Base-by-base conservation (phyloP, 2,329 filamentous ascomycete genomes). In the Metarhizium anisopliae region DNA sequence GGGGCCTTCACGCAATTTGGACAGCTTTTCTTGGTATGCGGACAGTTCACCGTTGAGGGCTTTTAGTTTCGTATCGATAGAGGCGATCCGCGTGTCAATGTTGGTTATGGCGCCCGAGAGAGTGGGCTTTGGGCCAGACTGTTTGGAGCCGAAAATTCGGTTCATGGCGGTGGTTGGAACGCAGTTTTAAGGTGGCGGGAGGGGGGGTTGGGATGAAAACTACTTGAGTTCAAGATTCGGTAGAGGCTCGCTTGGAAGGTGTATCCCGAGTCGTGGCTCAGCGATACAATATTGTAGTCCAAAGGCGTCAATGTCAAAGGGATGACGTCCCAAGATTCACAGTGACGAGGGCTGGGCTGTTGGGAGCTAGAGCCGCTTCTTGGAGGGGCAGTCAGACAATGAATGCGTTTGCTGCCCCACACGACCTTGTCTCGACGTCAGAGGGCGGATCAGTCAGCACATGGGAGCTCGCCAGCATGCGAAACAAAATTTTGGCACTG, bases 1-100 rank as follows among this genome's bases (percentile, higher is more conserved):
- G 0, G 93, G 92, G 0, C 94, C 94, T 61, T 96, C 92, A 72
- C 92, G 90, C 92, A 97, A 95, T 69, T 92, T 93, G 64, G 84
- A 73, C 36, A 97, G 85, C 67, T 93, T 92, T 61, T 85, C 77
- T 73, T 96, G 92, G 78, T 96, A 95, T 59, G 87, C 86, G 16
- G 84, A 79, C 4, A 99, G 87, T 71, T 97, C 93, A 64, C 89
- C 86, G 74, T 95, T 96, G 66, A 96, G 83, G 60, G 90, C 87
- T 58, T 92, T 88, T 65, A 97, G 88, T 70, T 97, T 96, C 59
- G 96, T 92, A 75, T 97, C 94, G 76, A 96, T 86, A 61, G 83
- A 86, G 68, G 90, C 85, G 70, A 96, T 83, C 67, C 91, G 84
- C 58, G 83, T 82, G 77, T 96, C 91, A 68, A 94, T 87, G 78